Evolutionary conservation across 371 early-diverging fungal species (phyloP).

Genomic region (Mortierella sp.): DNA sequence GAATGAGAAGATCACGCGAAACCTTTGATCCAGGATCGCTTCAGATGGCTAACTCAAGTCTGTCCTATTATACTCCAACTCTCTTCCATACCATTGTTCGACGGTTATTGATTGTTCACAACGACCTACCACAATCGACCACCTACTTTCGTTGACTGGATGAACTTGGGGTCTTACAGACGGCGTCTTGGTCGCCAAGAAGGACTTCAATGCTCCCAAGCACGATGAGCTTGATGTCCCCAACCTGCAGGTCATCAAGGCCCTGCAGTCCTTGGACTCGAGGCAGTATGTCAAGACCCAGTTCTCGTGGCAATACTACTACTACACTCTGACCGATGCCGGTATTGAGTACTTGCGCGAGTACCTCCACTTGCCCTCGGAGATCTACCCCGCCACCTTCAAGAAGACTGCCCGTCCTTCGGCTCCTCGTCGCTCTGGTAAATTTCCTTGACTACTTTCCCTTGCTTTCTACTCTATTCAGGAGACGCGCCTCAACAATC

Average conservation of each 20-base stretch:
- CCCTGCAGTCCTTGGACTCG: conserved; percentile 95
- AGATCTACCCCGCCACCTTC: conserved; percentile 97
- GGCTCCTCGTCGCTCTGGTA: conserved; percentile 68
- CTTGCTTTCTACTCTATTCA: neutral
- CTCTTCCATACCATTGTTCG: no score
- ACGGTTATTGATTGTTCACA: no score
- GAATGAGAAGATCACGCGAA: conserved; percentile 4
- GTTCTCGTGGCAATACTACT: conserved; percentile 99
- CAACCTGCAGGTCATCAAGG: conserved; percentile 98
- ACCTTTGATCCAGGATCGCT: conserved; percentile 14
- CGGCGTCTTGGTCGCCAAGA: conserved; percentile 98
- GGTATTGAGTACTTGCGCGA: conserved; percentile 98
- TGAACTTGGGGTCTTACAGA: no score
- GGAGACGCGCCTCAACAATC: neutral
- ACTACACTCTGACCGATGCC: conserved; percentile 98
- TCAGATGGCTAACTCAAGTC: neutral
- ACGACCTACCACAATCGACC: neutral
- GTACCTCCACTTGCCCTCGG: conserved; percentile 96
- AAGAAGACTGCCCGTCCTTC: conserved; percentile 85
- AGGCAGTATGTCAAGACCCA: conserved; percentile 95
- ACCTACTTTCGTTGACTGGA: neutral
- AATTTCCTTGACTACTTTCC: conserved; percentile 8
- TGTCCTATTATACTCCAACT: neutral
- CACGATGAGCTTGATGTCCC: conserved; percentile 95
- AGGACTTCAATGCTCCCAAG: conserved; percentile 96